These are phyloP conservation scores for Aspergillus mulundensis DNA, from an alignment of 495 filamentous ascomycete species.

Conservation along the genomic window DNA sequence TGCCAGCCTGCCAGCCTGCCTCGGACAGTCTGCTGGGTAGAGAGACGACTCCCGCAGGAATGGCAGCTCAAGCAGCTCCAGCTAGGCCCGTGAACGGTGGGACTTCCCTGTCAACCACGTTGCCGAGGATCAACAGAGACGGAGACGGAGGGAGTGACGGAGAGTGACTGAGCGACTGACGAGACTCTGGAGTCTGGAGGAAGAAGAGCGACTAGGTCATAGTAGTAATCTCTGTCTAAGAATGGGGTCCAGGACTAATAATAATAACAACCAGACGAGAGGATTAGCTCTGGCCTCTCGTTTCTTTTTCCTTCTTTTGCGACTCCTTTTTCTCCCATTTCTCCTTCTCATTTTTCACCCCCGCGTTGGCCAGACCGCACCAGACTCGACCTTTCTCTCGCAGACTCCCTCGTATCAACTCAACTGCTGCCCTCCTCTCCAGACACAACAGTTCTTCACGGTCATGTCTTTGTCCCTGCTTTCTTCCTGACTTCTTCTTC, in stretches of 20 bases:
- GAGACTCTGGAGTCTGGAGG: background rate
- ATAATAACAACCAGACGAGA: no score
- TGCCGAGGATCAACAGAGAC: slow-evolving; percentile 20
- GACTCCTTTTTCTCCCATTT: background rate
- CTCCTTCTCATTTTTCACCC: slow-evolving; percentile 10
- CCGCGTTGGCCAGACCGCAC: slow-evolving; percentile 25
- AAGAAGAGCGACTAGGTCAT: background rate
- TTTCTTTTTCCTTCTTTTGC: slow-evolving; percentile 14
- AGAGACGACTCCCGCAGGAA: no score
- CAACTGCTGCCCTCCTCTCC: background rate
- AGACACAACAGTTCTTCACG: no score
- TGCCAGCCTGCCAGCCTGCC: background rate
- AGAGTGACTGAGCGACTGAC: no score
- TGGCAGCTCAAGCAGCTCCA: no score
- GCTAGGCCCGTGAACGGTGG: slow-evolving; percentile 12
- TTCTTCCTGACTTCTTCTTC: background rate
- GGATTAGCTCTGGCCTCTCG: background rate
- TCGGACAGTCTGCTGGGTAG: no score
- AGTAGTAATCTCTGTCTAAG: background rate
- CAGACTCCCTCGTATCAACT: no score
- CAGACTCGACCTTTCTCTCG: background rate
- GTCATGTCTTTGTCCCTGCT: background rate
- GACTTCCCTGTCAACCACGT: slow-evolving; percentile 33
- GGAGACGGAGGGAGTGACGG: background rate
- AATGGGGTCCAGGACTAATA: background rate